These are phyloP conservation scores for Agastache rugosa DNA, from an alignment of 257 asterid genomes.

Conservation along the genomic window DNA sequence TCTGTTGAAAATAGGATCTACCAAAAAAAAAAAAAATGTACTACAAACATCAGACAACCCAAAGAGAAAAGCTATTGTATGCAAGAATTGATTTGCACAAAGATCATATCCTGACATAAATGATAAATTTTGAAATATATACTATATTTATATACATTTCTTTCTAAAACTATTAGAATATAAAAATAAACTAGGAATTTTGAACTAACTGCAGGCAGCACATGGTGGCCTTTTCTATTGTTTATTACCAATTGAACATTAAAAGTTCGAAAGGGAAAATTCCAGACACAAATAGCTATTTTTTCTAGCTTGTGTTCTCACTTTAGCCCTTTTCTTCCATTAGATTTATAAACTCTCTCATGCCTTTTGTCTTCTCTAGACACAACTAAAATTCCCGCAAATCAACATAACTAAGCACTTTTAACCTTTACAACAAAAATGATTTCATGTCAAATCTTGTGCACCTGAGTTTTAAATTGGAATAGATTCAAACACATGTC, in stretches of 20 bases:
- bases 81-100: slow-evolving; percentile 17
- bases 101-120: background rate
- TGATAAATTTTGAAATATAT: background rate
- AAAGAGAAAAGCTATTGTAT: slow-evolving; percentile 18
- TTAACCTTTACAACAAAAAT: background rate
- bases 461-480: slow-evolving; percentile 1
- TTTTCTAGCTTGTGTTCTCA: slow-evolving; percentile 14
- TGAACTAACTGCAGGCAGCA: background rate
- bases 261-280: background rate
- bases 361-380: slow-evolving; percentile 16
- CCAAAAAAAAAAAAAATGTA: slow-evolving; percentile 36
- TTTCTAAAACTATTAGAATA: background rate
- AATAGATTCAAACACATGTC: background rate
- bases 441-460: background rate
- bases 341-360: background rate
- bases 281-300: background rate
- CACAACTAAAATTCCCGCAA: background rate
- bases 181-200: slow-evolving; percentile 2
- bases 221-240: background rate
- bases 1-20: slow-evolving; percentile 95
- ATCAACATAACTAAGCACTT: slow-evolving; percentile 20
- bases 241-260: slow-evolving; percentile 19
- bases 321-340: slow-evolving; percentile 3
- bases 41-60: slow-evolving; percentile 39
- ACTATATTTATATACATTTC: too few relatives aligned